phyloP scores from a whole-genome alignment of 495 filamentous ascomycete genomes.

The Hyaloscypha bicolor region DNA sequence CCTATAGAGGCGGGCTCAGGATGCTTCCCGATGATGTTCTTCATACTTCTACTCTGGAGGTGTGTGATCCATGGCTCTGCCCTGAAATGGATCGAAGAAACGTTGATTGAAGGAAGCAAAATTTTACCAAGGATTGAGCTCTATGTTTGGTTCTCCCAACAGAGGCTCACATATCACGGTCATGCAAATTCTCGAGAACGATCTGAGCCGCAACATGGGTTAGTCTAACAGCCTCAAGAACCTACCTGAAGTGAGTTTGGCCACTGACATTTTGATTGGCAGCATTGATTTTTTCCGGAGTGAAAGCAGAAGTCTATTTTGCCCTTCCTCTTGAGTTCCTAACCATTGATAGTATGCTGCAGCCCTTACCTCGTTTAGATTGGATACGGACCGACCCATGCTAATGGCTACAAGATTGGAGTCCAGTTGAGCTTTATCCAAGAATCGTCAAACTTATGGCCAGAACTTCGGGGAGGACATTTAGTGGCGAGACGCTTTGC shows the following conservation, averaged over 20 bases:
- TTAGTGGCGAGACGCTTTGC: not conserved
- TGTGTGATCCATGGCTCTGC: too few species aligned
- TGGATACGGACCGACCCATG: not conserved
- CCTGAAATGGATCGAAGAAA: too few species aligned
- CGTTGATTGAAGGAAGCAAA: too few species aligned
- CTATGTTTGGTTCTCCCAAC: too few species aligned
- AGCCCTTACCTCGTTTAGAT: not conserved
- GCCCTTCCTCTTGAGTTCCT: constrained; percentile 16
- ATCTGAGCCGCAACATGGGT: not conserved
- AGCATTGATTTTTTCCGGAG: constrained; percentile 3
- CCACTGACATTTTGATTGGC: not conserved
- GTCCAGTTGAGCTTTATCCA: constrained; percentile 8
- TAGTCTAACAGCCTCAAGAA: not conserved
- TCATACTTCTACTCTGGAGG: not conserved
- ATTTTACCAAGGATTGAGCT: too few species aligned
- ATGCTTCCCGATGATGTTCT: not conserved
- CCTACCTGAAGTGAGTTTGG: not conserved
- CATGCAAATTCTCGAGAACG: too few species aligned
- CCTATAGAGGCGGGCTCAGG: not conserved
- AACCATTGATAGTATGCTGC: not conserved
- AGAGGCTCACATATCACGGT: too few species aligned
- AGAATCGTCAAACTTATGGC: constrained; percentile 1
- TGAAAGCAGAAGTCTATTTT: constrained; percentile 12
- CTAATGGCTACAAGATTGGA: constrained; percentile 13
- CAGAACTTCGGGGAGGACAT: constrained; percentile 1